These are phyloP conservation scores for Diutina mesorugosa DNA, from an alignment of 1,139 yeast species.

Conservation along the genomic window DNA sequence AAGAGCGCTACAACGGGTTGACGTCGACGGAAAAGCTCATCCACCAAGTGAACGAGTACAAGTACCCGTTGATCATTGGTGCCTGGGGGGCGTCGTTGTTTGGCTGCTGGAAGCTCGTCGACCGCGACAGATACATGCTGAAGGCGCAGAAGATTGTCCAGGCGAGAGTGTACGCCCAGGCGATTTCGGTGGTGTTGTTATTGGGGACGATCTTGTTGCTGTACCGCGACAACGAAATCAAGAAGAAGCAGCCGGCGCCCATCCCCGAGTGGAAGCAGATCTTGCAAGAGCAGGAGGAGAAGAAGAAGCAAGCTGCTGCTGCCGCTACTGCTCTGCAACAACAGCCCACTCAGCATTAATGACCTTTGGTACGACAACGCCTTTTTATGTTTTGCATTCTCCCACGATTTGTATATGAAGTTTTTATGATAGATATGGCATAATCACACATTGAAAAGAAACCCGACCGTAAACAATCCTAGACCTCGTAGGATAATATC, in stretches of 20 bases:
- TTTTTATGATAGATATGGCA: background rate
- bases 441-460: background rate
- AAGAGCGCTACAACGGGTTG: constrained; percentile 36
- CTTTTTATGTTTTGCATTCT: too few species aligned
- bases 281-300: constrained; percentile 7
- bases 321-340: background rate
- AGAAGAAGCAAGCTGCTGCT: background rate
- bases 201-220: constrained; percentile 53
- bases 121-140: constrained; percentile 67
- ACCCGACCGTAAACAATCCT: too few species aligned
- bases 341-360: too few species aligned
- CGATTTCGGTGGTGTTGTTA: constrained; percentile 52
- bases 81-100: constrained; percentile 83
- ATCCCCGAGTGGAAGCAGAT: constrained; percentile 27
- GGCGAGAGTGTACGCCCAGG: constrained; percentile 93
- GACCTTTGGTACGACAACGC: background rate
- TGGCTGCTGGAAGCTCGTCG: constrained; percentile 70
- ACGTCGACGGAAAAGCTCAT: constrained; percentile 31
- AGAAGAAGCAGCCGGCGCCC: constrained; percentile 21
- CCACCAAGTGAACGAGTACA: constrained; percentile 39
- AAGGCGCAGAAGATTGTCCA: constrained; percentile 79
- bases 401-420: background rate
- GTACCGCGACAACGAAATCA: constrained; percentile 45
- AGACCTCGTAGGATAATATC: too few species aligned
- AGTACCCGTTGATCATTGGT: constrained; percentile 63